A percentile compares a stretch with the other conserved stretches of the same genome.
phyloP scores from a whole-genome alignment of 108 stramenopile species.

The Cyclotella choctawhatcheeana region DNA sequence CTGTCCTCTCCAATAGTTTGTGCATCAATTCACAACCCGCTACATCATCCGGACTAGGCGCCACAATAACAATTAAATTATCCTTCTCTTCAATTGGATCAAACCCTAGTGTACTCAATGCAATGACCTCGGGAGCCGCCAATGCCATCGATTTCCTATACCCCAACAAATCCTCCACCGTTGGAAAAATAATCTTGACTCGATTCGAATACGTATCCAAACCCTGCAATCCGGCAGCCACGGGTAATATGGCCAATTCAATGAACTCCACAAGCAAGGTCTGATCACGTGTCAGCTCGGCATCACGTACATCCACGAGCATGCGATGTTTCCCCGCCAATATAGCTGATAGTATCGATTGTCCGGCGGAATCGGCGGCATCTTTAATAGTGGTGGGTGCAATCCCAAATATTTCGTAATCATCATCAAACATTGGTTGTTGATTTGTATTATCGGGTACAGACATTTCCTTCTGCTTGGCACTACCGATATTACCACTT shows the following conservation, averaged over 20 bases:
- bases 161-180: constrained; percentile 81
- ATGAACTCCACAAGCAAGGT: constrained; percentile 85
- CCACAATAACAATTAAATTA: constrained; percentile 85
- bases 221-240: constrained; percentile 89
- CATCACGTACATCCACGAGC: constrained; percentile 92
- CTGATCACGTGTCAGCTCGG: constrained; percentile 79
- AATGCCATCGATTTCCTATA: constrained; percentile 85
- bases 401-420: constrained; percentile 83
- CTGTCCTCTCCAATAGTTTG: constrained; percentile 64
- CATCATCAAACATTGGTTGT: constrained; percentile 46
- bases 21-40: constrained; percentile 74
- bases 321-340: constrained; percentile 89
- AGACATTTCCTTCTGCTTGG: neutral
- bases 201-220: constrained; percentile 71
- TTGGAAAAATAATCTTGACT: constrained; percentile 91
- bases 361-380: constrained; percentile 88
- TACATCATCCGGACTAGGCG: constrained; percentile 83
- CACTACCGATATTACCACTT: neutral
- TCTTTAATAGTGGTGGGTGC: constrained; percentile 88
- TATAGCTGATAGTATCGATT: constrained; percentile 80
- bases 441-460: neutral
- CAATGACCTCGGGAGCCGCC: constrained; percentile 86
- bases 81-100: constrained; percentile 84
- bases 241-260: constrained; percentile 83
- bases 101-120: constrained; percentile 85